Evolutionary conservation across 495 filamentous ascomycete species (phyloP), one percentile per base, ranked within the genome.

Genomic region (Aspergillus funiculosus): DNA sequence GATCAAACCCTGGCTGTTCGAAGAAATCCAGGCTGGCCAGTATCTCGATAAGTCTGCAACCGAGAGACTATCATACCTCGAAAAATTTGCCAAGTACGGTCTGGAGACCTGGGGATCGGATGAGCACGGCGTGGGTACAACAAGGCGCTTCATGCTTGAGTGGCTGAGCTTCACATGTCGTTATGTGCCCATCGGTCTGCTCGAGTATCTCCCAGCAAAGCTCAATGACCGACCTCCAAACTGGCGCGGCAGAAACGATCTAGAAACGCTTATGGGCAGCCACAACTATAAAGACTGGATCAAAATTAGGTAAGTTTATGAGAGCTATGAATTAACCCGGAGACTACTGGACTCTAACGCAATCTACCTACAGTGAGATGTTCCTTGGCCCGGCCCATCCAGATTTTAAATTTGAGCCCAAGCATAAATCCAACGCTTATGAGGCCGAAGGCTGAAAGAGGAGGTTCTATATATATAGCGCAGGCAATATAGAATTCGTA

Each of bases 1-100:
- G 47, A 85, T 96, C 64, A 98, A 97, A 67, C 89, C 94, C 1
- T 98, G 92, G 92, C 66, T 98, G 39, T 98, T 96, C 59, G 92
- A 97, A 60, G 92, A 98, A 63, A 97, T 98, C 48, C 80, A 85
- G 48, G 75, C 78, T 25, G 85, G 86, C 1, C 94, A 97, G 63
- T 95, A 97, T 53, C 75, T 98, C 13, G 92, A 98, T 70, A 98
- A 97, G 59, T 85, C 85, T 11, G 84, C 89, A 6, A 74, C 80
- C 0, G 92, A 98, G 76, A 83, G 92, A 25, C 69, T 98, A 28
- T 64, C 69, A n/a, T 83, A 90, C 52, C 67, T 98, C 13, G 85
- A 91, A 64, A 87, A 88, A 56, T 98, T 94, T 60, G 86, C 76
- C 14, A 79, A 82, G 21, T 95, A 92, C 56, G 94, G 92, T 4